phyloP scores from a whole-genome alignment of 176 grass and related monocot genomes.

The Oryza australiensis region DNA sequence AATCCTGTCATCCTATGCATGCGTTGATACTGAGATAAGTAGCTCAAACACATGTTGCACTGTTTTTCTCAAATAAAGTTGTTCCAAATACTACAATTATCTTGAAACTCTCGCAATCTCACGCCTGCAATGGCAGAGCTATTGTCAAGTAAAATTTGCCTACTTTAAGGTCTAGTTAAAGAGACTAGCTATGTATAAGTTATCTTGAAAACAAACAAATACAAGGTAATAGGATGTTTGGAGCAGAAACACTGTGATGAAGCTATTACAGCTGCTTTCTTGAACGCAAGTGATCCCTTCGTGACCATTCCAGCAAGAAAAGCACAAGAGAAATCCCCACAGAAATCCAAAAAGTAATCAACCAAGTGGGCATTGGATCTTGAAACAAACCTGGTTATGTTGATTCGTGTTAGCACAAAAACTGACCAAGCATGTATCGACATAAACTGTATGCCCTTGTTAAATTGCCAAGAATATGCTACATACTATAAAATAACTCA shows the following conservation, averaged over 20 bases:
- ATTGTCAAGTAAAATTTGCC: background rate
- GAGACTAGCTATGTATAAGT: conserved; percentile 31
- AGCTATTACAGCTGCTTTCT: conserved; percentile 53
- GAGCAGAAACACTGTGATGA: background rate
- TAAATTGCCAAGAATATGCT: conserved; percentile 8
- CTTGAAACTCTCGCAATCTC: background rate
- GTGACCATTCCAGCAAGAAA: conserved; percentile 75
- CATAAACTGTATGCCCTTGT: background rate
- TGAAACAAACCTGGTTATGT: conserved; percentile 63
- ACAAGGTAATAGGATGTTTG: background rate
- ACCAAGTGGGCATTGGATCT: conserved; percentile 62
- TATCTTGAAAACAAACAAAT: conserved; percentile 24
- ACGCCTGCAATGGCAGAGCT: background rate
- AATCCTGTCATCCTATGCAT: background rate
- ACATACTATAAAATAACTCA: conserved; percentile 12
- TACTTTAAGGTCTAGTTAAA: background rate
- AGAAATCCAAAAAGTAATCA: conserved; percentile 61
- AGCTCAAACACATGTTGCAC: background rate
- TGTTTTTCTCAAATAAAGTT: background rate
- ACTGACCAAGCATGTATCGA: background rate
- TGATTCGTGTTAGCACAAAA: conserved; percentile 3
- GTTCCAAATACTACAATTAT: conserved; percentile 5
- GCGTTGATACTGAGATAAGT: background rate
- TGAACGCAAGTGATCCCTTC: conserved; percentile 47
- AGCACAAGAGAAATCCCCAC: conserved; percentile 46